Base-by-base conservation (phyloP, 1,284 basidiomycete genomes). In the Sporisorium iseilematis-ciliati region DNA sequence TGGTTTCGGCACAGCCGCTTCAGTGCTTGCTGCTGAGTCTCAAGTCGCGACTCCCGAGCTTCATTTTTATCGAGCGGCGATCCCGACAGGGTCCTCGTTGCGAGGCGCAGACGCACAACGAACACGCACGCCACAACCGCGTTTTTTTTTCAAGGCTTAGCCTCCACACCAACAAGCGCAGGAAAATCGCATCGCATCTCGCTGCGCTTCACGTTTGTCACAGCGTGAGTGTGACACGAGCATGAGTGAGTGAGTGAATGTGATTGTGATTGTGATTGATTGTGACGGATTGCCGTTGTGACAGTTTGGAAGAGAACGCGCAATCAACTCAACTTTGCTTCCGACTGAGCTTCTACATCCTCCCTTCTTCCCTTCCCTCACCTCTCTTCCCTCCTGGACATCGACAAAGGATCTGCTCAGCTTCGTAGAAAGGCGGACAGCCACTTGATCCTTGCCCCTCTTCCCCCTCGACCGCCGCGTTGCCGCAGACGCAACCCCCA, bases 81-180 rank as follows among this genome's bases (percentile, higher is more conserved):
- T 42, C 25, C 52, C 31, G 53, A 61, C 6, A 67, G 54, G 33
- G 31, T 46, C 31, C 48, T 35, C 12, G 5, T 35, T 35, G 33
- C 33, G 12, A 14, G 35, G 35, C 35, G 35, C 35, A 38, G 35
- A 38, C 35, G 35, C 35, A 38, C 12, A 38, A 38, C 35, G 35
- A 38, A 38, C 35, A 38, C 35, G 35, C 35, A 38, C 35, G 35
- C 35, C 35, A 38, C 35, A 38, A 16, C 35, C 35, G 35, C 35
- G 12, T 31, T 48, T 29, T 46, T 4, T 48, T 31, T 20, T 26
- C 2, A 8, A 45, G 25, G 41, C 29, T 42, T 20, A 10, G 41
- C 54, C 54, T 56, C 54, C 54, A 56, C 54, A 56, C 54, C 31
- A 45, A 43, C 54, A 45, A 35, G 52, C 40, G 33, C n/a, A 51